These are phyloP conservation scores for Xylaria sp. DNA, from an alignment of 2,329 filamentous ascomycete species.

Conservation along the genomic window DNA sequence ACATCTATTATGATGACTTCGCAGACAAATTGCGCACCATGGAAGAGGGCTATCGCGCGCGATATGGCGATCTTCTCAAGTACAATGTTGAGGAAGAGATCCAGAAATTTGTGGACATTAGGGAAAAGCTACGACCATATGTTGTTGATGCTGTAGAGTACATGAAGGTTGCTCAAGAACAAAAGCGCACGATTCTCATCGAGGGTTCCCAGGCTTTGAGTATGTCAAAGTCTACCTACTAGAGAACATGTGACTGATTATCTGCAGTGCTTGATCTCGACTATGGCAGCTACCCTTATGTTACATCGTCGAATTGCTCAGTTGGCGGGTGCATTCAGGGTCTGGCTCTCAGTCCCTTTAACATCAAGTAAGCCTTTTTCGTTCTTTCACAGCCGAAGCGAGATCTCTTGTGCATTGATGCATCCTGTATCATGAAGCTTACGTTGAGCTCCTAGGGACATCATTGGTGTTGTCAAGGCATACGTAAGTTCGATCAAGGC, in stretches of 20 bases:
- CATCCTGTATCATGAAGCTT: slow-evolving; percentile 5
- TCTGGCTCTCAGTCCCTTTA: slow-evolving; percentile 61
- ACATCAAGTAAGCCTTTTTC: slow-evolving; percentile 57
- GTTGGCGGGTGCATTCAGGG: slow-evolving; percentile 66
- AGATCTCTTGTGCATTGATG: background rate
- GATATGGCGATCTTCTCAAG: slow-evolving; percentile 72
- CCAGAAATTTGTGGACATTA: slow-evolving; percentile 66
- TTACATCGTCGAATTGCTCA: slow-evolving; percentile 65
- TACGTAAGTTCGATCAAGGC: slow-evolving; percentile 48
- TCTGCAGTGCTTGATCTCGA: slow-evolving; percentile 62
- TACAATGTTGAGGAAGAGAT: slow-evolving; percentile 77
- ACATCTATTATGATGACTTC: slow-evolving; percentile 75
- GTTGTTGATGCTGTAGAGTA: slow-evolving; percentile 74
- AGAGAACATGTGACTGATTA: slow-evolving; percentile 6
- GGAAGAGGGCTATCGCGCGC: slow-evolving; percentile 69
- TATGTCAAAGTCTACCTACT: background rate
- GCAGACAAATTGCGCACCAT: slow-evolving; percentile 71
- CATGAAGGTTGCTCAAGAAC: slow-evolving; percentile 68
- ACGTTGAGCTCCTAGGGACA: slow-evolving; percentile 15
- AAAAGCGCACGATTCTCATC: slow-evolving; percentile 69
- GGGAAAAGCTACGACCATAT: slow-evolving; percentile 66
- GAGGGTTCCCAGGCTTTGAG: slow-evolving; percentile 71
- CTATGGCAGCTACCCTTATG: slow-evolving; percentile 63
- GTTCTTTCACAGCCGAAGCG: background rate
- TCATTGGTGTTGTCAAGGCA: slow-evolving; percentile 67